A percentile compares a stretch with the other conserved stretches of the same genome.
Evolutionary conservation across 371 early-diverging fungal genomes (phyloP).

Genomic region (Mortierella sp.): DNA sequence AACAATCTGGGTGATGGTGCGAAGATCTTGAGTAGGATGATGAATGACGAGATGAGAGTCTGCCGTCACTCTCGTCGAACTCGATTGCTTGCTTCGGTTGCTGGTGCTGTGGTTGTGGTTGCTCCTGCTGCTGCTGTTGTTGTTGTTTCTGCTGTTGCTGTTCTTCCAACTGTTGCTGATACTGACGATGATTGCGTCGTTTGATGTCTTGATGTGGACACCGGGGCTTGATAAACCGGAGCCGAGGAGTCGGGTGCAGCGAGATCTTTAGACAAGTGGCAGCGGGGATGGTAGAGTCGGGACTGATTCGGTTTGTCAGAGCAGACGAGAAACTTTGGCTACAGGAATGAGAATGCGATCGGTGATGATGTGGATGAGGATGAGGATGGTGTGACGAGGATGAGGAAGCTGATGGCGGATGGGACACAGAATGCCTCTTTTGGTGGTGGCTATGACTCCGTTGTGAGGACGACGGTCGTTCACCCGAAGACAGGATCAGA

Average conservation of each 20-base stretch:
- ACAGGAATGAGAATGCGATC: no score
- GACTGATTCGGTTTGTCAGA: slow-evolving; percentile 26
- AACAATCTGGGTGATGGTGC: slow-evolving; percentile 14
- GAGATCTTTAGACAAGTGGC: slow-evolving; percentile 50
- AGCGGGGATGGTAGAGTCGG: slow-evolving; percentile 38
- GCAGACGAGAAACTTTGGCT: no score
- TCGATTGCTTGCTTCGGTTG: neutral
- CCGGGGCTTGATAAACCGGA: slow-evolving; percentile 42
- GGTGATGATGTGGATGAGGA: no score
- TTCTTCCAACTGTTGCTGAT: slow-evolving; percentile 32
- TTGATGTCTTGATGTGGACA: slow-evolving; percentile 37
- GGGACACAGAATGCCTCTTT: no score
- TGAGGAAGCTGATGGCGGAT: no score
- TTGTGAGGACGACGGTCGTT: no score
- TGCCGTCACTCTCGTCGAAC: neutral
- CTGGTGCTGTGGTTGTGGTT: neutral
- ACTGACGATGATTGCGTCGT: slow-evolving; percentile 30
- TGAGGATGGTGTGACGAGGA: no score
- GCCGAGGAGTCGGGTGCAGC: slow-evolving; percentile 35
- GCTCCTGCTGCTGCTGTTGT: neutral
- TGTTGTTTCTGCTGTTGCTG: slow-evolving; percentile 23
- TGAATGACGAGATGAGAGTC: neutral
- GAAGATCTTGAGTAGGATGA: slow-evolving; percentile 11
- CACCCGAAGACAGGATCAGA: no score
- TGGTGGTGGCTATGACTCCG: no score